phyloP scores from a whole-genome alignment of 2,329 filamentous ascomycete genomes.

The Thielaviopsis populi region DNA sequence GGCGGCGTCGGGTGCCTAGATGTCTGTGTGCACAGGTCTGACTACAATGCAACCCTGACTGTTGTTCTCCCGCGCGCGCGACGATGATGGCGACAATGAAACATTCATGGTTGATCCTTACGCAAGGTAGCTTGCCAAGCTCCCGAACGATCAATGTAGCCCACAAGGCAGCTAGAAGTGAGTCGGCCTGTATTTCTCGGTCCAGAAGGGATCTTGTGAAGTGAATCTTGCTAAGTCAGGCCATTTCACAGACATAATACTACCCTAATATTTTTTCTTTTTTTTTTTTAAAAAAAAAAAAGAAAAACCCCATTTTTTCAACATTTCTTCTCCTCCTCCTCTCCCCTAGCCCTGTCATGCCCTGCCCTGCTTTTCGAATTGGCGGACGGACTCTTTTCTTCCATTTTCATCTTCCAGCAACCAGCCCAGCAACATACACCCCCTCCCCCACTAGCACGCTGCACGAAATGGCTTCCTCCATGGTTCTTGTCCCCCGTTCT shows the following conservation, averaged over 20 bases:
- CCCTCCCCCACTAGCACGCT: no score
- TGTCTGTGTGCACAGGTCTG: neutral
- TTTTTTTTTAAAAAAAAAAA: no score
- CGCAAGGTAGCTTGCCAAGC: neutral
- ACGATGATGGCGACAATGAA: constrained; percentile 1
- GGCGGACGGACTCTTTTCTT: no score
- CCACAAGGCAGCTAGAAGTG: neutral
- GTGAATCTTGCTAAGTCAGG: neutral
- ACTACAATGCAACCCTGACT: neutral
- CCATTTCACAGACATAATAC: neutral
- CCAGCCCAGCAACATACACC: no score
- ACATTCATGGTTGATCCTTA: neutral
- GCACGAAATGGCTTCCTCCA: no score
- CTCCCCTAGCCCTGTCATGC: no score
- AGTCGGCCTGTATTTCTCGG: neutral
- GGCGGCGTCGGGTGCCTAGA: neutral
- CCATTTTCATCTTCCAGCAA: no score
- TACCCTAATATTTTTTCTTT: neutral
- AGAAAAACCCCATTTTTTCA: no score
- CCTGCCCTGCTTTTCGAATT: neutral
- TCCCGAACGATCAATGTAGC: neutral
- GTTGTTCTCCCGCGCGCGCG: constrained; percentile 4
- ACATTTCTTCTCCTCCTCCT: neutral
- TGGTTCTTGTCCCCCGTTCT: no score
- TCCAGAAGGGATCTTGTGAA: neutral